A percentile compares a stretch with the other conserved stretches of the same genome.
Evolutionary conservation across 805 yeast species (phyloP).

Genomic region (Candida koratica): DNA sequence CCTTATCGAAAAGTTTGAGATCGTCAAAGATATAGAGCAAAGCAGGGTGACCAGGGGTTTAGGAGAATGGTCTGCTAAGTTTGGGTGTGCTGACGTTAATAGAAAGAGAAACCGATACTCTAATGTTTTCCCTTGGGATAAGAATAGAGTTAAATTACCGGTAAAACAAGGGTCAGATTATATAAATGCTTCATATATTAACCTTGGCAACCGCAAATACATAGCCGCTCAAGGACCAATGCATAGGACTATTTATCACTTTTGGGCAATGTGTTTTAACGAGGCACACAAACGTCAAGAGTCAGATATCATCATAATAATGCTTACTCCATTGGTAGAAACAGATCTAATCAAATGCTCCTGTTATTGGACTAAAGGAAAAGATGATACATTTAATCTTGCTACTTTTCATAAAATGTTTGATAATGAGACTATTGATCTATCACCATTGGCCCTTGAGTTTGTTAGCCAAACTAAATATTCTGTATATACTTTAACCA

Average conservation of each 20-base stretch:
- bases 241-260: constrained; percentile 35
- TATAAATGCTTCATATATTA: constrained; percentile 38
- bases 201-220: constrained; percentile 28
- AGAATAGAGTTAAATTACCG: constrained; percentile 30
- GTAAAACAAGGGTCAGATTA: constrained; percentile 24
- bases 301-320: constrained; percentile 28
- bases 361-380: constrained; percentile 38
- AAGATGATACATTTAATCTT: constrained; percentile 21
- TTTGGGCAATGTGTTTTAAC: constrained; percentile 46
- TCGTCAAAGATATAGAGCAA: too few relatives aligned
- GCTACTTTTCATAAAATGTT: background rate
- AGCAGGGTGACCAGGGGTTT: too few relatives aligned
- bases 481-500: constrained; percentile 26
- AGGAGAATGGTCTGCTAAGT: constrained; percentile 1
- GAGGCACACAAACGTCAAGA: constrained; percentile 27
- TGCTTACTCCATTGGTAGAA: constrained; percentile 53
- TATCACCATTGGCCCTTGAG: constrained; percentile 16
- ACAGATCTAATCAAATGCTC: constrained; percentile 37
- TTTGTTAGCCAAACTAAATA: constrained; percentile 18
- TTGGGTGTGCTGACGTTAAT: constrained; percentile 11
- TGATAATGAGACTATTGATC: background rate
- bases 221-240: constrained; percentile 71
- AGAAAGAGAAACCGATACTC: constrained; percentile 30
- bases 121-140: constrained; percentile 41
- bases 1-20: too few relatives aligned